phyloP scores from a whole-genome alignment of 2,329 filamentous ascomycete species.

The Ophioceras dolichostomum region DNA sequence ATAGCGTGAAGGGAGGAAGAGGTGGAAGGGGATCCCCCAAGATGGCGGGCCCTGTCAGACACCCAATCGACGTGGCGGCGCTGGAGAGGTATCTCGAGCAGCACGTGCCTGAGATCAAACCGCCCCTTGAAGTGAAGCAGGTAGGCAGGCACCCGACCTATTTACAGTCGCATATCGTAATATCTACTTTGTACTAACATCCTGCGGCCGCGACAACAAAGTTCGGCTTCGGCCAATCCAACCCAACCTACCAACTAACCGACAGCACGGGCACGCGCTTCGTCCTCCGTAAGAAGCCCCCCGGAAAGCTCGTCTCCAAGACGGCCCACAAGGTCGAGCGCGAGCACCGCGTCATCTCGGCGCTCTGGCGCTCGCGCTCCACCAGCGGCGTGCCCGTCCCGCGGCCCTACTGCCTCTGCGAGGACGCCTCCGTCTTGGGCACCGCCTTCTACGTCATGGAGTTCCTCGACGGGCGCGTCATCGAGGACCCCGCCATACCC shows the following conservation, averaged over 20 bases:
- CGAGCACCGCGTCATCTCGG: slow-evolving; percentile 83
- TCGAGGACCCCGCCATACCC: slow-evolving; percentile 78
- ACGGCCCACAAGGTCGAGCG: slow-evolving; percentile 95
- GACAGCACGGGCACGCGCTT: slow-evolving; percentile 53
- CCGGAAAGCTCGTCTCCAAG: slow-evolving; percentile 84
- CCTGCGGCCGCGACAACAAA: slow-evolving; percentile 22
- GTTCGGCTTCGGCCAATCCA: slow-evolving; percentile 97
- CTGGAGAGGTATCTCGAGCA: slow-evolving; percentile 67
- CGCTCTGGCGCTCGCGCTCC: slow-evolving; percentile 55
- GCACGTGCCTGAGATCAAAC: slow-evolving; percentile 66
- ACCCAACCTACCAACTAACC: slow-evolving; percentile 89
- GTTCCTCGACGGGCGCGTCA: slow-evolving; percentile 86
- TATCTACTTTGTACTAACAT: not conserved
- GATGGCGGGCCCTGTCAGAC: slow-evolving; percentile 81
- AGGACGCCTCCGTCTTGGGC: slow-evolving; percentile 67
- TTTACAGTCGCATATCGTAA: not conserved
- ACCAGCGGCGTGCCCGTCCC: slow-evolving; percentile 75
- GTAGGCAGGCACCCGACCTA: too few relatives aligned
- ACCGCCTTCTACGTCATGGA: slow-evolving; percentile 97
- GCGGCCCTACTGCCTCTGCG: slow-evolving; percentile 71
- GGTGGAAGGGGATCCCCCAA: slow-evolving; percentile 2
- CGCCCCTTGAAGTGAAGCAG: slow-evolving; percentile 81
- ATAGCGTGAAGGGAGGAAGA: too few relatives aligned
- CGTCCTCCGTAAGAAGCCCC: slow-evolving; percentile 95
- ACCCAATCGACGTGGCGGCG: slow-evolving; percentile 73